These are phyloP conservation scores for Boeremia exigua DNA, from an alignment of 2,329 filamentous ascomycete genomes.

Conservation along the genomic window DNA sequence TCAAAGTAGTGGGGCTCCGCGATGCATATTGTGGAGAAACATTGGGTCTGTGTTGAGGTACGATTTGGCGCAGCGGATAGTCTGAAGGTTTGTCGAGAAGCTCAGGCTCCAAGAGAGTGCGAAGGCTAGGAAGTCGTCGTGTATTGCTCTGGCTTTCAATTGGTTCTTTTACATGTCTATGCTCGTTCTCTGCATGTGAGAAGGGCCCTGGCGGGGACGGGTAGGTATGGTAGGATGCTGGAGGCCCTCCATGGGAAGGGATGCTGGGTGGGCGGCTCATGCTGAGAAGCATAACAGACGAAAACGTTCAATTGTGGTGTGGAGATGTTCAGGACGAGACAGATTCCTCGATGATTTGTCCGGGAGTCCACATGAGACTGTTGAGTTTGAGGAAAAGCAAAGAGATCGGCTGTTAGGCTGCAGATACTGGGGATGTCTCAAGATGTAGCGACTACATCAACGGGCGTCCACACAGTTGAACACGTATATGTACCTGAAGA, in stretches of 20 bases:
- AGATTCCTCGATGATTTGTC: constrained; percentile 41
- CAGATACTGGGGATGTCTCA: constrained; percentile 34
- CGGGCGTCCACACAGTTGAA: constrained; percentile 37
- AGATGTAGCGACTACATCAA: constrained; percentile 44
- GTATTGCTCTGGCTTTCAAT: constrained; percentile 36
- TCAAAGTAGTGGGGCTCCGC: constrained; percentile 42
- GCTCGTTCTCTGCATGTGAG: constrained; percentile 38
- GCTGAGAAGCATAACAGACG: constrained; percentile 58
- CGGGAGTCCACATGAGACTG: constrained; percentile 38
- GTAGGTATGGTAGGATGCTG: constrained; percentile 38
- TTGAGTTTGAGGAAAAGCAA: constrained; percentile 35
- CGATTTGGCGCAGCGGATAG: constrained; percentile 29
- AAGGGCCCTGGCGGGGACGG: constrained; percentile 33
- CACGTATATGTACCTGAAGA: constrained; percentile 40
- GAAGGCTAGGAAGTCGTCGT: constrained; percentile 46
- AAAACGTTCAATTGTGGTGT: neutral
- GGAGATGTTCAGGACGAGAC: constrained; percentile 25
- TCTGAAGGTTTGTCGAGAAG: constrained; percentile 43
- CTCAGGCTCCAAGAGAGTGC: constrained; percentile 46
- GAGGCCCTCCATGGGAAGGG: constrained; percentile 69
- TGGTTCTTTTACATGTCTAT: constrained; percentile 33
- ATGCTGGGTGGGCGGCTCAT: constrained; percentile 88
- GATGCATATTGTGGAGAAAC: constrained; percentile 38
- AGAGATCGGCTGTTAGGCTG: constrained; percentile 19
- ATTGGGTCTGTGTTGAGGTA: constrained; percentile 25